Base-by-base conservation (phyloP, 2,329 filamentous ascomycete species). In the Fonsecaea nubica region DNA sequence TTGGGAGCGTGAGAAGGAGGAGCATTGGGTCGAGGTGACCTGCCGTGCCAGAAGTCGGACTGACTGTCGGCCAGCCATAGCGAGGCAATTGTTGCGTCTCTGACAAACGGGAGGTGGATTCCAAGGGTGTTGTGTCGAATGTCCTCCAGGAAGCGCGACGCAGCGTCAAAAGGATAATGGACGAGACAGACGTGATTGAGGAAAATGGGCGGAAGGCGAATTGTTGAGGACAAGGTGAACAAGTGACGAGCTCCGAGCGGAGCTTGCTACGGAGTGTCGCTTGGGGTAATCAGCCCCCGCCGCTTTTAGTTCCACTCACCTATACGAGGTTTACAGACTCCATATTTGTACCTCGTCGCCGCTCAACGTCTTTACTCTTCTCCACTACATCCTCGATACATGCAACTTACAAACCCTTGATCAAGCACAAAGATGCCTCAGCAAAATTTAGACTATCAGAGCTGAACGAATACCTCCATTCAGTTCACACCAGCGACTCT, bases 1-100 rank as follows among this genome's bases (percentile, higher is more conserved):
- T 65, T 68, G 69, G 35, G 69, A 42, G 30, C 63, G 62, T 61
- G 58, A 61, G 21, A 61, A 45, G 42, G 45, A 38, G 36, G 45
- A 38, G 36, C 67, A 61, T 66, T 66, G 63, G 59, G 69, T 62
- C 30, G 67, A 68, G 48, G 68, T 63, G 45, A 72, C 48, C 61
- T 71, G 69, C 53, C 69, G 69, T 42, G 64, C 64, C n/a, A 74
- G 67, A 36, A 72, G 53, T 36, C 71, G 67, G 21, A 69, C 66
- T 33, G 70, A 65, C 56, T 72, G 62, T 63, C 71, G 65, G 61
- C 68, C 63, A 62, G 70, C 71, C 71, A 73, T 73, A 30, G 56
- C 55, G 60, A 42, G 40, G 21, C 56, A 18, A 42, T 12, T 30
- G 35, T 18, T 38, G 32, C 12, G 32, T 33, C n/a, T 38, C 12